A percentile compares a stretch with the other conserved stretches of the same genome.
Conservation (phyloP, 2,329 filamentous ascomycete genomes). For the Raffaelea arxii region DNA sequence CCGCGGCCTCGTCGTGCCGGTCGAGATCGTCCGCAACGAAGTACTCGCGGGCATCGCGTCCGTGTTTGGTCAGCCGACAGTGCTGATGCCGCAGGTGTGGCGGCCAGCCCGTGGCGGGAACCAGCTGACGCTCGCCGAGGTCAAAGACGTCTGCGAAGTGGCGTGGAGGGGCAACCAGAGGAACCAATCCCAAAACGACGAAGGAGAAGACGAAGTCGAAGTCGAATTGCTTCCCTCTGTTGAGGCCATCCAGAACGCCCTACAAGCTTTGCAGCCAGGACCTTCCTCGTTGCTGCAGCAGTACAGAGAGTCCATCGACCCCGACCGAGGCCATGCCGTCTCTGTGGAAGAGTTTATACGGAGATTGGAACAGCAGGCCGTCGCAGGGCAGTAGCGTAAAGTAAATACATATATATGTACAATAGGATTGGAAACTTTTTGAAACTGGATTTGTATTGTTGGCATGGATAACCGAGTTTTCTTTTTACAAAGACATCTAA, state of each 20-base stretch:
- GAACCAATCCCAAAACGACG: not conserved
- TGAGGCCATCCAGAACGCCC: constrained; percentile 15
- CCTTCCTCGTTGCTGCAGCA: not conserved
- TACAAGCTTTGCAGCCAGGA: constrained; percentile 6
- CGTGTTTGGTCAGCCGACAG: constrained; percentile 22
- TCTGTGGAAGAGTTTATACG: too few species aligned
- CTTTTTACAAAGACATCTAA: too few species aligned
- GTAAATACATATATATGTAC: too few species aligned
- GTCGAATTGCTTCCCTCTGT: constrained; percentile 20
- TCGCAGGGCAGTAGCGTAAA: too few species aligned
- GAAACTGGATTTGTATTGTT: too few species aligned
- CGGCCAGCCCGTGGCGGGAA: constrained; percentile 12
- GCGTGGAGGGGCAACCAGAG: constrained; percentile 21
- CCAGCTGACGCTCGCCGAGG: constrained; percentile 20
- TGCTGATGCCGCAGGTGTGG: constrained; percentile 14
- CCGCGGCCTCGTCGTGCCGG: constrained; percentile 19
- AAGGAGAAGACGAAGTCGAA: not conserved
- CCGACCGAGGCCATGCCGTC: too few species aligned
- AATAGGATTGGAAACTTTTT: too few species aligned
- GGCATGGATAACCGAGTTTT: too few species aligned
- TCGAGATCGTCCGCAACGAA: constrained; percentile 15
- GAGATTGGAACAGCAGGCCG: too few species aligned
- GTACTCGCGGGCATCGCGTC: constrained; percentile 21
- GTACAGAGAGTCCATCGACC: not conserved
- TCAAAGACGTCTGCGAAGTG: constrained; percentile 25